Base-by-base conservation (phyloP, 179 eudicot species). In the Sideroxylon spinosum region DNA sequence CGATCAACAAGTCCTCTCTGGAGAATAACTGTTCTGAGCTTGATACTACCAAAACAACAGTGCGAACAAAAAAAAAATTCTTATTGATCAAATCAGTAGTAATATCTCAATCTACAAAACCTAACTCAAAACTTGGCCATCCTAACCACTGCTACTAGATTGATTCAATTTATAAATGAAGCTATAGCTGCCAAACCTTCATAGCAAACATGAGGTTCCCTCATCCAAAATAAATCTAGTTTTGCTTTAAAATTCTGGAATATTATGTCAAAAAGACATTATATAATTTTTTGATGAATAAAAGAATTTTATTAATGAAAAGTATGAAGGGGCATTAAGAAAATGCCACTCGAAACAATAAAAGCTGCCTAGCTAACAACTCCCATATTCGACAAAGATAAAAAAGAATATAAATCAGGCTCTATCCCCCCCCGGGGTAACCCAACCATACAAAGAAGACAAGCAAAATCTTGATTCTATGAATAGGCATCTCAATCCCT, bases 1-100 rank as follows among this genome's bases (percentile, higher is more conserved):
- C 99, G 95, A 85, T 96, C 99, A 76, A 93, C 89, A 77, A 96
- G 91, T 76, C 99, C 99, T 83, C 99, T 89, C 85, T 90, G 97
- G 70, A 96, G 97, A 82, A 96, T 86, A 63, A 82, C 79, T 70
- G 99, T 89, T 85, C 99, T 88, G 72, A 85, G 89, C 89, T 94
- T 96, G 89, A 96, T 96, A 83, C 99, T 96, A 81, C 37, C 29
- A 75, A 70, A 50, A 2, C 60, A 8, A 50, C 1, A 67, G 7
- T 25, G 26, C 66, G 73, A 16, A 57, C 76, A 25, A 29, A 74
- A 37, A 55, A 12, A 25, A 6, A 71, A 48, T 61, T n/a, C 65
- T n/a, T 22, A 25, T 26, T 28, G 48, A 57, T 0, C 28, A 71
- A 64, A 48, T 49, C 71, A 11, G 44, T 49, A 50, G 28, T 53